A percentile compares a stretch with the other conserved stretches of the same genome.
Evolutionary conservation across 1,284 basidiomycete genomes (phyloP).

Genomic region (Ganoderma lingzhi): DNA sequence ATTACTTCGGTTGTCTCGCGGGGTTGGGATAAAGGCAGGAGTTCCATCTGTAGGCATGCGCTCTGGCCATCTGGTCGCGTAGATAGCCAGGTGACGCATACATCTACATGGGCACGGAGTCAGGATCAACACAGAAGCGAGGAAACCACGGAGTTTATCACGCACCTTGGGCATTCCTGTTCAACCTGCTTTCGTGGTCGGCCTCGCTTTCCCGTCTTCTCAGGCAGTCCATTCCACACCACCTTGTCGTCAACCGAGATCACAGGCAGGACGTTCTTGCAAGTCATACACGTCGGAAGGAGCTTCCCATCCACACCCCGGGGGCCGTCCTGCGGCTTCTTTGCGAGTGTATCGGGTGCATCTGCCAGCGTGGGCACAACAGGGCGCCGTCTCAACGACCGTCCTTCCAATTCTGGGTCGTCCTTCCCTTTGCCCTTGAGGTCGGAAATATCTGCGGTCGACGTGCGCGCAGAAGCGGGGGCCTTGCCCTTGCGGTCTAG

Average conservation of each 20-base stretch:
- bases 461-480: conserved; percentile 37
- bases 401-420: conserved; percentile 40
- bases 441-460: conserved; percentile 32
- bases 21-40: conserved; percentile 53
- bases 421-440: conserved; percentile 34
- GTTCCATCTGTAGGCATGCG: conserved; percentile 60
- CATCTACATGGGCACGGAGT: conserved; percentile 53
- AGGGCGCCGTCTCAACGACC: conserved; percentile 38
- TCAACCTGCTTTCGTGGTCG: conserved; percentile 61
- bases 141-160: conserved; percentile 11
- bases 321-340: conserved; percentile 44
- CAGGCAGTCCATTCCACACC: conserved; percentile 73
- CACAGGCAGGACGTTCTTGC: conserved; percentile 71
- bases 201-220: conserved; percentile 48
- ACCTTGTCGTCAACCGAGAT: conserved; percentile 76
- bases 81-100: conserved; percentile 80
- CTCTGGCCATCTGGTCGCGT: conserved; percentile 71
- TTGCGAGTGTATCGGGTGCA: conserved; percentile 37
- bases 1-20: conserved; percentile 50
- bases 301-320: conserved; percentile 42
- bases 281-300: conserved; percentile 71
- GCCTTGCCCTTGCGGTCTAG: conserved; percentile 37
- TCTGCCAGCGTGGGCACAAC: conserved; percentile 27
- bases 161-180: conserved; percentile 78
- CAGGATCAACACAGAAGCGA: background rate